Percentiles rank a stretch among this genome's conserved stretches.
phyloP scores from a whole-genome alignment of 768 basidiomycete species.

The Phaffia australis region DNA sequence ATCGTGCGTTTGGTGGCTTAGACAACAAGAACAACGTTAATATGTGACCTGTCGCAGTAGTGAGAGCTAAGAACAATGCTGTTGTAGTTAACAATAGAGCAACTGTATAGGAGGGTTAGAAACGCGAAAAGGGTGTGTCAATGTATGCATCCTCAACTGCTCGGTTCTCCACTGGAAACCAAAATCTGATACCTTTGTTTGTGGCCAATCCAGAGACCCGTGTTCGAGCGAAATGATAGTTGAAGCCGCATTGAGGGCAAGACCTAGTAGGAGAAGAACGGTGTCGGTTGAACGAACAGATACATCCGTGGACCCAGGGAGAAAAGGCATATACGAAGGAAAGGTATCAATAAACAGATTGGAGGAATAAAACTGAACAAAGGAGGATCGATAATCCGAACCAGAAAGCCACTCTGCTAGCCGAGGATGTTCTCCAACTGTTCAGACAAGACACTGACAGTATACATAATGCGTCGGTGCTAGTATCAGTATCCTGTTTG shows the following conservation, averaged over 20 bases:
- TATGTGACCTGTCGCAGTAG: constrained; percentile 8
- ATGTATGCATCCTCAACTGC: neutral
- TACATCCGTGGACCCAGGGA: neutral
- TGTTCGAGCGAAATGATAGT: constrained; percentile 20
- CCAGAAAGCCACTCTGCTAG: constrained; percentile 3
- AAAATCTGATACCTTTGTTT: neutral
- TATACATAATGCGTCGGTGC: too few relatives aligned
- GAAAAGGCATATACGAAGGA: neutral
- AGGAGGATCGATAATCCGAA: neutral
- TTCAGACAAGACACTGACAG: constrained; percentile 12
- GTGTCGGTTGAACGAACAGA: neutral
- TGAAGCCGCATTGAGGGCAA: constrained; percentile 11
- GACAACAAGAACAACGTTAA: neutral
- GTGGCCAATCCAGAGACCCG: constrained; percentile 15
- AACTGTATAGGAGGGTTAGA: neutral
- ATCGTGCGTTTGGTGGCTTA: neutral
- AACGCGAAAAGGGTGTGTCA: neutral
- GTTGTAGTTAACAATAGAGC: neutral
- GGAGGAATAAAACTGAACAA: too few relatives aligned
- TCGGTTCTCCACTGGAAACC: too few relatives aligned
- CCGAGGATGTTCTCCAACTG: constrained; percentile 3
- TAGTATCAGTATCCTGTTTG: neutral
- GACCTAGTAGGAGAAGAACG: neutral
- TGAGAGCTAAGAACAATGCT: constrained; percentile 8
- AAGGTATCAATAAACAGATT: constrained; percentile 9